Evolutionary conservation across 164 flowering plant genomes (phyloP).

Genomic region (Liquidambar formosana): DNA sequence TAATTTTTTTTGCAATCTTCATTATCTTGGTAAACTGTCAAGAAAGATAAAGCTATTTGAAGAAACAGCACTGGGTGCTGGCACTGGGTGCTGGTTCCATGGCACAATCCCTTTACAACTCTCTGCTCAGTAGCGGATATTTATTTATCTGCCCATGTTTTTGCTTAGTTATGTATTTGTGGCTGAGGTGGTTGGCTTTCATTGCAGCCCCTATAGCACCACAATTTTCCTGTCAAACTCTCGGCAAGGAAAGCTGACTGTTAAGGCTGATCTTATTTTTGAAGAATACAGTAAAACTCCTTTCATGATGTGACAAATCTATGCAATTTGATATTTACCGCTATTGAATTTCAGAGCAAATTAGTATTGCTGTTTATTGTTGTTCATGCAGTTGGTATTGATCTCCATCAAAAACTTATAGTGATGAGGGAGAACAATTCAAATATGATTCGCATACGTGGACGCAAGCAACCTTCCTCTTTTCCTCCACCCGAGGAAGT

Average conservation of each 20-base stretch:
- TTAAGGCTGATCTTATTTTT: conserved; percentile 76
- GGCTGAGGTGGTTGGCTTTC: conserved; percentile 4
- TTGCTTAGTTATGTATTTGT: conserved; percentile 4
- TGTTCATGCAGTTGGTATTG: conserved; percentile 81
- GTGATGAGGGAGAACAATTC: conserved; percentile 34
- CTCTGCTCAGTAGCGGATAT: neutral
- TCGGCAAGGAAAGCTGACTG: conserved; percentile 65
- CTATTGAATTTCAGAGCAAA: neutral
- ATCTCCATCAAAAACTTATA: conserved; percentile 58
- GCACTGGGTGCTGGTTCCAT: neutral
- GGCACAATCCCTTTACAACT: neutral
- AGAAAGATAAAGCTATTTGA: neutral
- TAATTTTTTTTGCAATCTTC: neutral
- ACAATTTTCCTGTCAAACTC: conserved; percentile 54
- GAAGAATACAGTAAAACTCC: conserved; percentile 77
- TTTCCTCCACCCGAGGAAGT: conserved; percentile 44
- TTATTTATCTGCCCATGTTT: neutral
- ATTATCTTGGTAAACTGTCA: neutral
- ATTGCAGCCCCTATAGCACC: conserved; percentile 77
- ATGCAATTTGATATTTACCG: neutral
- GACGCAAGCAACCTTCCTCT: conserved; percentile 26
- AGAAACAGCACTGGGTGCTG: neutral
- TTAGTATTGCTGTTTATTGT: conserved; percentile 9
- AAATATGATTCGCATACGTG: conserved; percentile 16
- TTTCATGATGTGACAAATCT: conserved; percentile 5